Evolutionary conservation across 129 eudicot genomes (phyloP).

Genomic region (Flaveria trinervia): DNA sequence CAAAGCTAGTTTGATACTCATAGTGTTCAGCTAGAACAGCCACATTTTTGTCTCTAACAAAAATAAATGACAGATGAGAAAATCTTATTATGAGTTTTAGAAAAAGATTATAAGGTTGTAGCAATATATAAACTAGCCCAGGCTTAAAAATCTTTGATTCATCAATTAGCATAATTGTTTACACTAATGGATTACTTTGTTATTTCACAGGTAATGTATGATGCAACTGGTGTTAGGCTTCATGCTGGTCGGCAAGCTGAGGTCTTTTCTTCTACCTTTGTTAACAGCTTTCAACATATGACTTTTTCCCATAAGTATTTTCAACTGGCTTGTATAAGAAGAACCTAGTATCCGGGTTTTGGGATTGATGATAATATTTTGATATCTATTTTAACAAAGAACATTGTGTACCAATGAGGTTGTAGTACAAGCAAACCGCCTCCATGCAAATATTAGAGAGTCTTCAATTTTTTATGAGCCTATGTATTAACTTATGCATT

Average conservation of each 20-base stretch:
- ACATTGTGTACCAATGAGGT: neutral
- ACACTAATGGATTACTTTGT: conserved; percentile 16
- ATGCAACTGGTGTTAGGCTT: conserved; percentile 89
- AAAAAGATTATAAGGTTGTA: neutral
- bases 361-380: neutral
- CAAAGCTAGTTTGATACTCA: conserved; percentile 1
- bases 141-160: neutral
- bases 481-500: conserved; percentile 2
- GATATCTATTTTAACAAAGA: neutral
- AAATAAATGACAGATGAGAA: conserved; percentile 2
- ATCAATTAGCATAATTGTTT: neutral
- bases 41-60: neutral
- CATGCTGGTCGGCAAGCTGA: conserved; percentile 98
- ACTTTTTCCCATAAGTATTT: conserved; percentile 2
- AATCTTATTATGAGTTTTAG: neutral
- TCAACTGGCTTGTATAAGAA: neutral
- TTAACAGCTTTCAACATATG: neutral
- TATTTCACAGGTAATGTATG: conserved; percentile 79
- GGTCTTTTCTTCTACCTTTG: conserved; percentile 42
- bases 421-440: neutral
- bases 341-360: conserved; percentile 2
- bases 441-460: conserved; percentile 12
- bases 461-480: neutral
- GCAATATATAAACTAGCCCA: neutral
- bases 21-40: conserved; percentile 12